Evolutionary conservation across 2,329 filamentous ascomycete genomes (phyloP), one percentile per base, ranked within the genome.

Genomic region (Alternaria triticina): DNA sequence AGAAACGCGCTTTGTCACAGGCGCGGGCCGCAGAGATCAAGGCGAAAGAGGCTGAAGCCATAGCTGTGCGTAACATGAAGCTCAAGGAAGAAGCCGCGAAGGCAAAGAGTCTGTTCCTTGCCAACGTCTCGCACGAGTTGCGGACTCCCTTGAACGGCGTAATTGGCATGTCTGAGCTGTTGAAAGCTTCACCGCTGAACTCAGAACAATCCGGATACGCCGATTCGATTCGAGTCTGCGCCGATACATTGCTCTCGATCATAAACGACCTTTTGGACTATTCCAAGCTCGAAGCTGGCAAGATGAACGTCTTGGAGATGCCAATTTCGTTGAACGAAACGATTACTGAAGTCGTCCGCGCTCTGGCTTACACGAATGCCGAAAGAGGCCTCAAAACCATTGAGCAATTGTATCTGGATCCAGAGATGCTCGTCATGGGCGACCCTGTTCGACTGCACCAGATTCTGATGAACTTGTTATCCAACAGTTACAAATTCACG

Each of bases 401-500:
- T 15, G 86, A 89, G 63, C 77, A 84, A 50, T 75, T 85, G 1
- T 79, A 89, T 22, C 81, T 89, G 6, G 85, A 88, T 54, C 82
- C 84, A 1, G 82, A 87, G 51, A 80, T 88, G 59, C 78, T 84
- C 7, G 83, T 86, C 10, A 81, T 85, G 78, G 83, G 83, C 10
- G 84, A 86, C 65, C 83, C 83, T 3, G 82, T 85, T 3, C 78
- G 83, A n/a, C 70, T 85, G 5, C 83, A 85, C 65, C 83, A 85
- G 46, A 83, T 85, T 40, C 69, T 85, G 30, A 92, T 92, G 69
- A 97, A 97, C 74, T 86, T 97, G 25, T 91, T 97, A 46, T 92
- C 91, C 66, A 97, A 97, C 82, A 95, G 92, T 74, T 90, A 97
- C 79, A 97, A 97, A 77, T 97, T 97, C 76, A 97, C 94, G 0